Conservation (phyloP, 305 asterid genomes). For the Fraxinus angustifolia region DNA sequence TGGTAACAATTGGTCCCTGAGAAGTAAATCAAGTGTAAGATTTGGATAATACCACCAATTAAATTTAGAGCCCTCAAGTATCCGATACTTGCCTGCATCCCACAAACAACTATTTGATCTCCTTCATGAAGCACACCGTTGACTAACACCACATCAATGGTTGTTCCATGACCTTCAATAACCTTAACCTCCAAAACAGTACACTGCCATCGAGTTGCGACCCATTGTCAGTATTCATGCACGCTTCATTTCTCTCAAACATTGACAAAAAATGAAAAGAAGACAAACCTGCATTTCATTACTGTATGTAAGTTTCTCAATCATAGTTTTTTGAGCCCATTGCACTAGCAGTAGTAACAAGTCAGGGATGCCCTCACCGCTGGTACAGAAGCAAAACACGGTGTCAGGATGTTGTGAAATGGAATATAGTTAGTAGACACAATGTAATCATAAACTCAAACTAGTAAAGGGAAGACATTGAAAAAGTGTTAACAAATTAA, state of each 20-base stretch:
- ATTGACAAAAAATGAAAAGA: conserved; percentile 24
- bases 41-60: not conserved
- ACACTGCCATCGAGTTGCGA: conserved; percentile 53
- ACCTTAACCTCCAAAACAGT: conserved; percentile 98
- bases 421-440: not conserved
- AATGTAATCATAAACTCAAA: conserved; percentile 10
- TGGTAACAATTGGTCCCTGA: conserved; percentile 84
- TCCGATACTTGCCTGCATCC: conserved; percentile 66
- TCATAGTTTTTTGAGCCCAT: conserved; percentile 93
- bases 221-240: not conserved
- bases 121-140: conserved; percentile 98
- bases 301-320: conserved; percentile 74
- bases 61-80: conserved; percentile 11
- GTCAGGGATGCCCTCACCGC: conserved; percentile 97
- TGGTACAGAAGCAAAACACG: conserved; percentile 33
- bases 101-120: conserved; percentile 92
- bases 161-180: conserved; percentile 95
- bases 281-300: conserved; percentile 69
- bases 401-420: conserved; percentile 4
- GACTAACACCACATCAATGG: conserved; percentile 88
- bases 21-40: conserved; percentile 15
- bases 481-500: conserved; percentile 16
- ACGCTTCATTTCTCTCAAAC: conserved; percentile 20
- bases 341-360: conserved; percentile 70
- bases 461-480: conserved; percentile 13